Percentiles rank a stretch among this genome's conserved stretches.
Evolutionary conservation across 805 yeast genomes (phyloP).

Genomic region (Brettanomyces anomalus): DNA sequence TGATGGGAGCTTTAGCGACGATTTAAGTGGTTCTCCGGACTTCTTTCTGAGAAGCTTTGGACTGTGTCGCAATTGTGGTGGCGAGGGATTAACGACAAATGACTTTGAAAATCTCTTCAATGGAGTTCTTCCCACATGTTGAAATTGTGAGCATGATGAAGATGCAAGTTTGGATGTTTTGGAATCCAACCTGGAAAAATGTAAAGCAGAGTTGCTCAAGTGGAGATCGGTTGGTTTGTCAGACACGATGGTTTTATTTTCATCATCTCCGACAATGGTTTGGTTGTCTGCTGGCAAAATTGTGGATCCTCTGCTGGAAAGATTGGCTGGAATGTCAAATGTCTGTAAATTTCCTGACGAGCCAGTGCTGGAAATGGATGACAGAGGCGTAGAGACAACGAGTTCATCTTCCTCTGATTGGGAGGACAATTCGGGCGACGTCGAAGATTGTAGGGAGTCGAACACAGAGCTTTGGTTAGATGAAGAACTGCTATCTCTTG

Average conservation of each 20-base stretch:
- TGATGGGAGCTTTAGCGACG: conserved; percentile 39
- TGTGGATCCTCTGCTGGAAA: background rate
- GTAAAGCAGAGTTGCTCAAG: background rate
- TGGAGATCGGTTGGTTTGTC: conserved; percentile 2
- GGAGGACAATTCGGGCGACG: background rate
- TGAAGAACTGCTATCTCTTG: no score
- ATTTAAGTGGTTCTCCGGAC: conserved; percentile 41
- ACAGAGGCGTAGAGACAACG: conserved; percentile 20
- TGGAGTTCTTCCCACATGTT: background rate
- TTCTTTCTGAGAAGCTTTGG: conserved; percentile 36
- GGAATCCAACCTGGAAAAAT: background rate
- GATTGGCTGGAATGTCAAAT: background rate
- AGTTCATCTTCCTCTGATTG: conserved; percentile 11
- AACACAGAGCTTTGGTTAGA: background rate
- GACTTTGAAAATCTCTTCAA: conserved; percentile 1
- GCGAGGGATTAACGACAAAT: conserved; percentile 4
- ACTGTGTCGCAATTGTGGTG: conserved; percentile 7
- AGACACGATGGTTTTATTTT: conserved; percentile 18
- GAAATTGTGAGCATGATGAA: conserved; percentile 1
- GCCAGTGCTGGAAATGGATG: conserved; percentile 16
- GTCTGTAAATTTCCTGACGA: conserved; percentile 4
- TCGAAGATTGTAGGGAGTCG: background rate
- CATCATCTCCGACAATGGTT: conserved; percentile 15
- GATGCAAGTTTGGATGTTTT: background rate
- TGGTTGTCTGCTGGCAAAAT: conserved; percentile 3